Base-by-base conservation (phyloP, 1,139 yeast genomes). In the Yamadazyma mexicana region DNA sequence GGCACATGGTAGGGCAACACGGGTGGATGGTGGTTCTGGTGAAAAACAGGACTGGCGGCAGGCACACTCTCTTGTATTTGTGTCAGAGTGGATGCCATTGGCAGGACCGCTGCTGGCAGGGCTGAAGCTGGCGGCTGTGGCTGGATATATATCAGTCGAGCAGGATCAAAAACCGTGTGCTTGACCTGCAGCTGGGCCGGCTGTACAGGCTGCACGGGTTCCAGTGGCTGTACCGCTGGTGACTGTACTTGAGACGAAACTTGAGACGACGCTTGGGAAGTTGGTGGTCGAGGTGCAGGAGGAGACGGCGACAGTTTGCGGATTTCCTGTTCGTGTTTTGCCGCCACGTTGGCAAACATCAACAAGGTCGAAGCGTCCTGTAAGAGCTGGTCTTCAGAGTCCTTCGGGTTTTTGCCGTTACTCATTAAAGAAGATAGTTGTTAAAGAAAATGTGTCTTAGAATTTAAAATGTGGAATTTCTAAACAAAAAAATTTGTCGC, bases 281-380 rank as follows among this genome's bases (percentile, higher is more conserved):
- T 8, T 8, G 8, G 22, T 8, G 22, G 22, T 8, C 22, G 22
- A 8, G 22, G 22, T 20, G 22, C 15, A 11, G 25, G 33, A 18
- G 50, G 47, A 3, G 50, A 46, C 15, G 49, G 48, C 22, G 52
- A 49, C 22, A 51, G 46, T 10, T 47, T 43, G 26, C 38, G 39
- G 4, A 41, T 46, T 33, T 52, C 49, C 16, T 66, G 69, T 40
- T 65, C 73, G 35, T 68, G 73, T 44, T 69, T 55, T 9, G 79
- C 77, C 11, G 79, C 81, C 24, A 73, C 75, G 47, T 73, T 77
- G 20, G 84, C 83, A 58, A 81, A 79, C 83, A 79, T 75, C 44
- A 80, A 62, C 39, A 81, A 61, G 16, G 85, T 77, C n/a, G 84
- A 78, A 2, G 87, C 86, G 61, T 80, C 85, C 49, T 49, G 51